Base-by-base conservation (phyloP, 495 filamentous ascomycete species). In the Penicillium chermesinum region DNA sequence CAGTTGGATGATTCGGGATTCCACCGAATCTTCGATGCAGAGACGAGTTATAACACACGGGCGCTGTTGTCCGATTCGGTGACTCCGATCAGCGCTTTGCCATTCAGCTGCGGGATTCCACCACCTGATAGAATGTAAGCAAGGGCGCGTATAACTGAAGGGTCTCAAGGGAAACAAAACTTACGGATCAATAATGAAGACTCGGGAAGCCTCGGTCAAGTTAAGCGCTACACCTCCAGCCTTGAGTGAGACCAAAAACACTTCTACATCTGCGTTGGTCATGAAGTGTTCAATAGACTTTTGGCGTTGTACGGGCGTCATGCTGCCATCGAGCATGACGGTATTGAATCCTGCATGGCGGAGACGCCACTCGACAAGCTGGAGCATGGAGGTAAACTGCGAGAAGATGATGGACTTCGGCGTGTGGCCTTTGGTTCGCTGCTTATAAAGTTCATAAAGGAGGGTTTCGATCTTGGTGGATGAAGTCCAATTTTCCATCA, bases 41-140 rank as follows among this genome's bases (percentile, higher is more conserved):
- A 98, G 77, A 14, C 91, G 81, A 2, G 89, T 96, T 54, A 98
- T 90, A n/a, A 87, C 87, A 59, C 91, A 96, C 32, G 89, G 90
- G 7, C 93, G 85, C 16, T 81, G 84, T 70, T 97, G 93, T 25
- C 93, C 93, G 52, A 98, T 98, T 37, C 93, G 89, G 70, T 98
- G 93, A 63, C 94, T 95, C 52, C 93, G 85, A 64, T 98, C 93
- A 2, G 91, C 91, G 50, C 84, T 88, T 61, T 98, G 93, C 91
- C 93, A 96, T 74, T 98, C 93, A 3, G 91, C 90, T 16, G 90
- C 89, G 3, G 91, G 91, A 52, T 96, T 96, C 91, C 91, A 96
- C 91, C 90, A 95, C 45, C 84, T 87, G 58, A 16, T 7, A 43
- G 1, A 2, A n/a, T 17, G 36, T 71, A 44, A 68, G 52, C 14